phyloP scores from a whole-genome alignment of 1,139 yeast genomes.

The Wickerhamomyces sp. region DNA sequence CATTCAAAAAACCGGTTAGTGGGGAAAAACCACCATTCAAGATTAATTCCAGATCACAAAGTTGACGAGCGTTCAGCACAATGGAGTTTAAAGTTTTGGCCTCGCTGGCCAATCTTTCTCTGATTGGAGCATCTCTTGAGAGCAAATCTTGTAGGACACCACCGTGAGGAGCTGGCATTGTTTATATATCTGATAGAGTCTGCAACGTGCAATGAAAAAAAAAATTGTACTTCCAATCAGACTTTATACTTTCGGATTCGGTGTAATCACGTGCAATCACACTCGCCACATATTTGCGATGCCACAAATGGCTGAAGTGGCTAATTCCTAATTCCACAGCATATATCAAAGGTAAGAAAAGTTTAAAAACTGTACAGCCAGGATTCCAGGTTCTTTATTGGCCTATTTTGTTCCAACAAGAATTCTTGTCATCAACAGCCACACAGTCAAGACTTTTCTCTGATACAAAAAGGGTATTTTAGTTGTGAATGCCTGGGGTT shows the following conservation, averaged over 20 bases:
- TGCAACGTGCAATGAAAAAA: not conserved
- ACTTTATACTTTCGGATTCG: slow-evolving; percentile 4
- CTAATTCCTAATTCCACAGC: no score
- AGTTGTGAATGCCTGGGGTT: no score
- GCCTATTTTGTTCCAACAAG: no score
- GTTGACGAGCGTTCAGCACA: slow-evolving; percentile 75
- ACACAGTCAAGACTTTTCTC: no score
- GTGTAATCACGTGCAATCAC: slow-evolving; percentile 12
- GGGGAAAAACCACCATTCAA: slow-evolving; percentile 96
- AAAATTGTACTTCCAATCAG: not conserved
- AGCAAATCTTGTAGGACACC: slow-evolving; percentile 82
- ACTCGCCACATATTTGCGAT: slow-evolving; percentile 8
- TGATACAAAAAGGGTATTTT: no score
- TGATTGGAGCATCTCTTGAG: slow-evolving; percentile 68
- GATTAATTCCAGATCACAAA: slow-evolving; percentile 89
- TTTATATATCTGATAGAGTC: not conserved
- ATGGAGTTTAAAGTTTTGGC: slow-evolving; percentile 48
- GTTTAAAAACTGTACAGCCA: no score
- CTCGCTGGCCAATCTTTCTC: slow-evolving; percentile 52
- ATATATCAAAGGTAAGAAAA: no score
- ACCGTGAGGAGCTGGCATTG: slow-evolving; percentile 83
- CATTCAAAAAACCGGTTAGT: slow-evolving; percentile 75
- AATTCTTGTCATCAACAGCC: no score
- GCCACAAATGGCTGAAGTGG: slow-evolving; percentile 1
- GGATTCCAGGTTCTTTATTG: no score